phyloP scores from a whole-genome alignment of 139 green algal genomes.

The Nannochloris sp. region DNA sequence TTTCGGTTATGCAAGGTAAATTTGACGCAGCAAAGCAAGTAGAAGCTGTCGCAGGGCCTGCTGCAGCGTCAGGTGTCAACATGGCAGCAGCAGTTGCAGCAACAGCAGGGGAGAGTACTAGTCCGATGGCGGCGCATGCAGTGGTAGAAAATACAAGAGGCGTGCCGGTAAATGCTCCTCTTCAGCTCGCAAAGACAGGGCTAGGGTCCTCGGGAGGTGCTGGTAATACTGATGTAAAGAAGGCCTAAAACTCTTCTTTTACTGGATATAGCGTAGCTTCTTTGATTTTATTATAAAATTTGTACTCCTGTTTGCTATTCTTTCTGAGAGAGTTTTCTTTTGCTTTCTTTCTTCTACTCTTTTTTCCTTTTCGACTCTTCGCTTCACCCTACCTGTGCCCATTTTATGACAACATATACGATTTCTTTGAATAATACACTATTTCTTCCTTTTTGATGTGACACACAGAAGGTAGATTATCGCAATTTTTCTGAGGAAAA shows the following conservation, averaged over 20 bases:
- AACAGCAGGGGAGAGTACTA: background rate
- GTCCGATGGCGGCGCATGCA: background rate
- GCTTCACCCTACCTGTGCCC: background rate
- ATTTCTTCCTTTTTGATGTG: background rate
- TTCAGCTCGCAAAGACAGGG: too few species aligned
- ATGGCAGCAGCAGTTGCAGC: background rate
- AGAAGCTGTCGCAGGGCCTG: background rate
- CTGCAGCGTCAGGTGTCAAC: background rate
- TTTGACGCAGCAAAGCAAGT: conserved; percentile 24
- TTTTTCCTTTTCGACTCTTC: background rate
- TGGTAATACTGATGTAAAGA: too few species aligned
- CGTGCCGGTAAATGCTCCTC: too few species aligned
- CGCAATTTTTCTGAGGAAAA: too few species aligned
- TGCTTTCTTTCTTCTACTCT: background rate
- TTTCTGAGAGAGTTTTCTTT: background rate
- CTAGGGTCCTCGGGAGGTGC: too few species aligned
- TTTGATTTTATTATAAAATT: background rate
- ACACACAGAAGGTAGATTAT: background rate
- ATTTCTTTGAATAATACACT: background rate
- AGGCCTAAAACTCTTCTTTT: too few species aligned
- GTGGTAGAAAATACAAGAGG: background rate
- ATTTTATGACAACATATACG: background rate
- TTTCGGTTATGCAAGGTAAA: conserved; percentile 42
- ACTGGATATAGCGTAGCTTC: too few species aligned
- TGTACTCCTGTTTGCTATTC: background rate